Percentiles rank a stretch among this genome's conserved stretches.
These are phyloP conservation scores for Dothideomycetes sp. DNA, from an alignment of 2,329 filamentous ascomycete genomes.

Conservation along the genomic window DNA sequence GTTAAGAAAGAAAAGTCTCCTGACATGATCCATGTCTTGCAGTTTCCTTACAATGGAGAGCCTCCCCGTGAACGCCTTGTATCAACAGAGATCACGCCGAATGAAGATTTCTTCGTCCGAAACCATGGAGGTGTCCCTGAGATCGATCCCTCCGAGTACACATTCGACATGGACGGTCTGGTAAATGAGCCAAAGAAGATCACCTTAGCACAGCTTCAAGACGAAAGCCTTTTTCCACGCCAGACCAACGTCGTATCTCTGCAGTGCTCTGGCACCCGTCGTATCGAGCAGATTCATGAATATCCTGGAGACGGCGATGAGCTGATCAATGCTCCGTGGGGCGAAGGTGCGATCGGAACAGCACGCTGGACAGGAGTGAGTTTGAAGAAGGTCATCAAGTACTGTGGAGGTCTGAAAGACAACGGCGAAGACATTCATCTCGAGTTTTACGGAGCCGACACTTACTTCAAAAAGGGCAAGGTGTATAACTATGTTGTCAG, in stretches of 20 bases:
- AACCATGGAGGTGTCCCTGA: constrained; percentile 63
- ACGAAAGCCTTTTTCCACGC: constrained; percentile 50
- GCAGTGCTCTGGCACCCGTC: constrained; percentile 58
- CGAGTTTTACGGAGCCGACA: constrained; percentile 60
- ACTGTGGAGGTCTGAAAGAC: constrained; percentile 50
- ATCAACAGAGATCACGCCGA: constrained; percentile 48
- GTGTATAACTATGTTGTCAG: constrained; percentile 57
- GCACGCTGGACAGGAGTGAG: constrained; percentile 52
- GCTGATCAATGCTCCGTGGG: constrained; percentile 32
- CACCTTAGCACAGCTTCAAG: constrained; percentile 48
- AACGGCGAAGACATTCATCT: constrained; percentile 44
- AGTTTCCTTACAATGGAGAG: constrained; percentile 39
- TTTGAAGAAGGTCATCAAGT: constrained; percentile 59
- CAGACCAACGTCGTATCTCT: constrained; percentile 49
- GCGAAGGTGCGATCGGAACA: constrained; percentile 57
- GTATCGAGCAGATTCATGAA: constrained; percentile 55
- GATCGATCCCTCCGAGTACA: constrained; percentile 47
- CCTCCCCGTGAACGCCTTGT: constrained; percentile 40
- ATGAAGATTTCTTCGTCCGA: constrained; percentile 53
- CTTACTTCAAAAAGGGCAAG: constrained; percentile 59
- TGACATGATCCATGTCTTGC: constrained; percentile 37
- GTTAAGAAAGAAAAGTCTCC: constrained; percentile 32
- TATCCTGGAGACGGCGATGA: constrained; percentile 53
- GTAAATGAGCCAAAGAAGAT: constrained; percentile 48
- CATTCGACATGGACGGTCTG: constrained; percentile 47